These are phyloP conservation scores for Volvariella volvacea DNA, from an alignment of 1,284 basidiomycete genomes.

Conservation along the genomic window DNA sequence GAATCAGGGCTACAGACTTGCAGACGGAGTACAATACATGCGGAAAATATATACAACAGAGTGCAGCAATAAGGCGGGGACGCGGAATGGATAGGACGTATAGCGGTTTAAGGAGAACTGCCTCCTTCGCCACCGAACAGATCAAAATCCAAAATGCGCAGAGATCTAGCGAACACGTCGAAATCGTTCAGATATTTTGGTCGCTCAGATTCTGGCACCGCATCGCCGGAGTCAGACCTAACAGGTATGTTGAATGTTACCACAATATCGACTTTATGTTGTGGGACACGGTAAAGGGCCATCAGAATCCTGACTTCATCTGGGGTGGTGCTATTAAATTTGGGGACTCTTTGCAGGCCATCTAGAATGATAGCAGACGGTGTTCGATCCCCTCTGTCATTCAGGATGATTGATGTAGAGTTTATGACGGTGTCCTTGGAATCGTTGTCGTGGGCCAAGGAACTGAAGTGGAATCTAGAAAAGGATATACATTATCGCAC, in stretches of 20 bases:
- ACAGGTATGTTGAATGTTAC: slow-evolving; percentile 76
- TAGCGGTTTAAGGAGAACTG: too few species aligned
- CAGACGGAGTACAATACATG: too few species aligned
- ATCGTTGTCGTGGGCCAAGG: slow-evolving; percentile 89
- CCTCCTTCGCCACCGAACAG: slow-evolving; percentile 46
- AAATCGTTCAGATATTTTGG: slow-evolving; percentile 39
- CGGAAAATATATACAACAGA: too few species aligned
- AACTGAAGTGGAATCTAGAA: slow-evolving; percentile 83
- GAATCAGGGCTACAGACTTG: too few species aligned
- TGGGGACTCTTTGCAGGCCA: slow-evolving; percentile 68
- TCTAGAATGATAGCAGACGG: slow-evolving; percentile 56
- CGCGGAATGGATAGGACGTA: too few species aligned
- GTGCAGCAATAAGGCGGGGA: too few species aligned
- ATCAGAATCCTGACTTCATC: slow-evolving; percentile 75
- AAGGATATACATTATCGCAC: neutral
- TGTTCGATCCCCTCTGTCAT: slow-evolving; percentile 40
- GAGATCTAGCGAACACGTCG: slow-evolving; percentile 45
- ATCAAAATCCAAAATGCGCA: slow-evolving; percentile 66
- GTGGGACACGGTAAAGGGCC: slow-evolving; percentile 72
- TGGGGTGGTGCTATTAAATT: slow-evolving; percentile 59
- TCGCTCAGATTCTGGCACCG: slow-evolving; percentile 34
- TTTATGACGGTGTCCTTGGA: slow-evolving; percentile 49
- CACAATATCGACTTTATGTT: slow-evolving; percentile 72
- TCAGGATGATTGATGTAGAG: slow-evolving; percentile 32
- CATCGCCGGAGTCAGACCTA: slow-evolving; percentile 34